Conservation (phyloP, 805 yeast genomes). For the Sungouiozyma ichnusensis region DNA sequence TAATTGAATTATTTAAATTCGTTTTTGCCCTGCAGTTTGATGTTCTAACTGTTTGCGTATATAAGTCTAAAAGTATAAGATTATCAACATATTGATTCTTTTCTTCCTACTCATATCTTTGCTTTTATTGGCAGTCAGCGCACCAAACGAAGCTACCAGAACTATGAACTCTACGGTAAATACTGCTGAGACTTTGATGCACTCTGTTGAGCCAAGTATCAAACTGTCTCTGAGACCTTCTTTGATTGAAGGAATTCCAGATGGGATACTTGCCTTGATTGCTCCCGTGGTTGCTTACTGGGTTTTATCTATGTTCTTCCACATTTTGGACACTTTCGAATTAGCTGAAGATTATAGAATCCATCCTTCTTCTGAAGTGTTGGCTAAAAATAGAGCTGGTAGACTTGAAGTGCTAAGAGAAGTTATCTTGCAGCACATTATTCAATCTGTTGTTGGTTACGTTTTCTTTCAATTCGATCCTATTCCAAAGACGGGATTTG, state of each 20-base stretch:
- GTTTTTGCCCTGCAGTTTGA: background rate
- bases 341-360: conserved; percentile 77
- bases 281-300: conserved; percentile 81
- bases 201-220: conserved; percentile 24
- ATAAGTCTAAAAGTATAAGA: too few species aligned
- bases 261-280: conserved; percentile 58
- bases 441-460: conserved; percentile 68
- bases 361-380: conserved; percentile 84
- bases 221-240: conserved; percentile 6
- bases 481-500: conserved; percentile 41
- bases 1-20: too few species aligned
- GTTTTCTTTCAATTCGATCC: conserved; percentile 48
- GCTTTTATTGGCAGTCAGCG: too few species aligned
- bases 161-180: conserved; percentile 9
- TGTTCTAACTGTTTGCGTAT: too few species aligned
- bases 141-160: too few species aligned
- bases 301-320: conserved; percentile 65
- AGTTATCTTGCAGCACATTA: conserved; percentile 73
- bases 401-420: conserved; percentile 62
- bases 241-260: conserved; percentile 27
- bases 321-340: conserved; percentile 59
- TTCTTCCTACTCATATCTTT: too few species aligned
- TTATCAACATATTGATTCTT: too few species aligned
- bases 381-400: conserved; percentile 63
- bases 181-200: conserved; percentile 8